Evolutionary conservation across 345 rosid species (phyloP), one percentile per base, ranked within the genome.

Genomic region (Syzygium aromaticum): DNA sequence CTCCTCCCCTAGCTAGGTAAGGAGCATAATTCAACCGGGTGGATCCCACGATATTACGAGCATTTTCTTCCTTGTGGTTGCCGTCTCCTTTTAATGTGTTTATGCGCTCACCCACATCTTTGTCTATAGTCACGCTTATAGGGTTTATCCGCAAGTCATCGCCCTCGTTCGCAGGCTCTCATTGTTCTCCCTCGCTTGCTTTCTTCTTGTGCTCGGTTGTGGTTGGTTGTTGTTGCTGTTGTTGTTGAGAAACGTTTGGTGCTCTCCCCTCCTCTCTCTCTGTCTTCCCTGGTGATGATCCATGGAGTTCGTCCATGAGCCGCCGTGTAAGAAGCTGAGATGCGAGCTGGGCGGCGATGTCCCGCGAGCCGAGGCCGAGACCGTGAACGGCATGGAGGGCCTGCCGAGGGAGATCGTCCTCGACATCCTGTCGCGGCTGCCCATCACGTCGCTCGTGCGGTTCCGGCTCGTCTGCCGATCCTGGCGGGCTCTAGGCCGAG

Each of bases 381-480:
- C 85, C 54, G 57, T 15, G 87, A 87, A 73, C 33, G 61, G 77
- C 28, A 88, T 92, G 87, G 90, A 91, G 28, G 46, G 27, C 46
- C 89, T 92, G 52, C 93, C 92, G 2, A 83, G 84, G 1, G 91
- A 93, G 49, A 85, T 93, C 52, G 17, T 85, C n/a, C 80, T 89
- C 11, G 88, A 89, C 84, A 89, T 89, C 84, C 87, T 88, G 3
- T 92, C 92, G 13, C 90, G 91, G 87, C 88, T 92, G 13, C 91
- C 93, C 27, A 33, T 87, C 12, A 67, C 90, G 13, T 92, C 92
- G 30, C 21, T 93, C 30, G 82, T 90, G 15, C 90, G 86, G 85
- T 92, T 88, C 92, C 88, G 91, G 82, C 87, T 87, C 51, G 95
- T 91, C 6, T 92, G 92, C 86, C 78, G 87, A 85, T 54, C 92